Conservation (phyloP, 2,329 filamentous ascomycete species). For the Sclerotinia nivalis region DNA sequence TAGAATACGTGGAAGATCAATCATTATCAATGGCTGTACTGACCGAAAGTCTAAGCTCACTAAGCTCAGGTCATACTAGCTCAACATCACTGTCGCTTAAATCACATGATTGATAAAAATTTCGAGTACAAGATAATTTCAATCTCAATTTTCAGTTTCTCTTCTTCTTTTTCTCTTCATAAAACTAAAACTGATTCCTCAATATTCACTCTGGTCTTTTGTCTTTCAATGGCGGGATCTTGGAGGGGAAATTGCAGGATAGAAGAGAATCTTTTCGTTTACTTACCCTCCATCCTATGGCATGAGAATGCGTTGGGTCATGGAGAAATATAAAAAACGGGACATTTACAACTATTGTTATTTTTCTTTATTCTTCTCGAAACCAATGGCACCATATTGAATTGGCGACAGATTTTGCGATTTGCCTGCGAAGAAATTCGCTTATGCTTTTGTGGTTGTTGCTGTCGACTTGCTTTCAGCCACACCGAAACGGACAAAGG, state of each 20-base stretch:
- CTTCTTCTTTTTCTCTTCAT: conserved; percentile 42
- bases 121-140: not conserved
- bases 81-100: not conserved
- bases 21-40: too few species aligned
- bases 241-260: conserved; percentile 70
- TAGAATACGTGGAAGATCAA: not conserved
- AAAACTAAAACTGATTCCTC: conserved; percentile 50
- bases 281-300: conserved; percentile 59
- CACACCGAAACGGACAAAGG: conserved; percentile 8
- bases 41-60: not conserved
- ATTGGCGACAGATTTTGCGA: not conserved
- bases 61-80: not conserved
- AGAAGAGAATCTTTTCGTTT: conserved; percentile 53
- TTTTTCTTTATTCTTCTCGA: not conserved
- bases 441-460: not conserved
- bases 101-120: conserved; percentile 9
- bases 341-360: conserved; percentile 28
- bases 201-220: conserved; percentile 69
- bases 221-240: conserved; percentile 55
- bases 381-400: not conserved
- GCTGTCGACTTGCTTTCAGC: conserved; percentile 5
- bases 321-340: conserved; percentile 38
- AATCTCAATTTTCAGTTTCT: not conserved
- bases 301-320: conserved; percentile 42
- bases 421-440: not conserved